A percentile compares a stretch with the other conserved stretches of the same genome.
phyloP scores from a whole-genome alignment of 169 alveolate species.

The Hammondia hammondi region DNA sequence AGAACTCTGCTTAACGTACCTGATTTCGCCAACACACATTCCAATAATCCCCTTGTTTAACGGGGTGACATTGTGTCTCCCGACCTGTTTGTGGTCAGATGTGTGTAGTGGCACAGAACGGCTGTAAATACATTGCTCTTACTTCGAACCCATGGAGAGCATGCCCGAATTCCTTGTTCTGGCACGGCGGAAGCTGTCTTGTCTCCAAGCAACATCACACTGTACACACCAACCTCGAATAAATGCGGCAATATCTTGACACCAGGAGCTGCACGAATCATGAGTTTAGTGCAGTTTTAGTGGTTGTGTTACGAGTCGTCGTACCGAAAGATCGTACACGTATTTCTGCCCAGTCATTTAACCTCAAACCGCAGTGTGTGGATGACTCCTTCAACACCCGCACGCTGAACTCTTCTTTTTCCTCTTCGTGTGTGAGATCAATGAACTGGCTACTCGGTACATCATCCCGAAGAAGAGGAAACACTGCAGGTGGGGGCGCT shows the following conservation, averaged over 20 bases:
- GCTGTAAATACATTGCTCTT: background rate
- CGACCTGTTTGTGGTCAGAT: background rate
- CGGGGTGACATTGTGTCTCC: constrained; percentile 29
- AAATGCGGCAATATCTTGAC: constrained; percentile 3
- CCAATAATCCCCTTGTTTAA: constrained; percentile 13
- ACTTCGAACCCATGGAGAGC: constrained; percentile 18
- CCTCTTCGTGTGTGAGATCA: constrained; percentile 9
- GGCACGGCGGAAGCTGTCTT: background rate
- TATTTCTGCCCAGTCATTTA: constrained; percentile 37
- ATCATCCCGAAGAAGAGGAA: constrained; percentile 13
- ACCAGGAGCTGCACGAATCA: background rate
- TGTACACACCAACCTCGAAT: background rate
- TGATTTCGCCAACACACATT: constrained; percentile 34
- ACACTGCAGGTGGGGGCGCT: constrained; percentile 12
- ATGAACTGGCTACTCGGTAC: background rate
- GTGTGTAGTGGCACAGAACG: background rate
- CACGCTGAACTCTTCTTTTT: background rate
- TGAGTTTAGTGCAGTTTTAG: background rate
- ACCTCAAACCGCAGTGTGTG: background rate
- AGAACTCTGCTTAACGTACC: background rate
- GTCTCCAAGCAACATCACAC: background rate
- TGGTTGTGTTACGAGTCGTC: background rate
- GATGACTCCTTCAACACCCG: background rate
- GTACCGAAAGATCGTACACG: constrained; percentile 20
- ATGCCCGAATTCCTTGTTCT: constrained; percentile 30